phyloP scores from a whole-genome alignment of 805 yeast species.

The Saccharomycopsis microspora region DNA sequence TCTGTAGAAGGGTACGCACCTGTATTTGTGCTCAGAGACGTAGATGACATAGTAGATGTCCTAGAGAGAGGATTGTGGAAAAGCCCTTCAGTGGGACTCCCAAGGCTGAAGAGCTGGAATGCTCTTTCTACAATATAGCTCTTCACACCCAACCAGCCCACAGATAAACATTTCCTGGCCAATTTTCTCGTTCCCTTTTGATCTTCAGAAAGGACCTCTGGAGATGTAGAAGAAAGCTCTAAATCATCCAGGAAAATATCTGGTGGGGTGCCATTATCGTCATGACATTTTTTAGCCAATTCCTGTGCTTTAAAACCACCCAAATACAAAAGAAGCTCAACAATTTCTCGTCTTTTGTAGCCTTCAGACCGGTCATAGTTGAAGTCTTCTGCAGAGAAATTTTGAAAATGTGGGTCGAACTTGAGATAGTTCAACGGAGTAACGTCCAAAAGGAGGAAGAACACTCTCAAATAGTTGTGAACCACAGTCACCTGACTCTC shows the following conservation, averaged over 20 bases:
- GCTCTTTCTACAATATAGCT: constrained; percentile 8
- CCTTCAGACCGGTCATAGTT: constrained; percentile 3
- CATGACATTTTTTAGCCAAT: constrained; percentile 4
- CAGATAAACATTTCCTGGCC: constrained; percentile 14
- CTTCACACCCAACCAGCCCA: constrained; percentile 13
- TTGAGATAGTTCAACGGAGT: constrained; percentile 28
- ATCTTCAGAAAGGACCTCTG: not conserved
- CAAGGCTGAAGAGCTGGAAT: not conserved
- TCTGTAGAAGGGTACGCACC: constrained; percentile 5
- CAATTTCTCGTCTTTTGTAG: constrained; percentile 14
- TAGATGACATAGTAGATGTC: constrained; percentile 12
- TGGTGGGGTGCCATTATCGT: not conserved
- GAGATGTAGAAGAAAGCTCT: not conserved
- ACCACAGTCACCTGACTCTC: constrained; percentile 27
- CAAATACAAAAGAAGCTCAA: constrained; percentile 14
- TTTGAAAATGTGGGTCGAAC: not conserved
- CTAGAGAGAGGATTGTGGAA: constrained; percentile 3
- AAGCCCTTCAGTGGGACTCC: not conserved
- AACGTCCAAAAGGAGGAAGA: constrained; percentile 37
- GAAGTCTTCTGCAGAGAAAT: not conserved
- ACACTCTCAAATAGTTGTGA: constrained; percentile 38
- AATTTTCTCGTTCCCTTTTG: constrained; percentile 6
- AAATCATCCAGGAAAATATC: not conserved
- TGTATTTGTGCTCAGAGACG: constrained; percentile 1
- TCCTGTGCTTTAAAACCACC: constrained; percentile 8